A percentile compares a stretch with the other conserved stretches of the same genome.
These are phyloP conservation scores for Trichophyton benhamiae DNA, from an alignment of 2,329 filamentous ascomycete species.

Conservation along the genomic window DNA sequence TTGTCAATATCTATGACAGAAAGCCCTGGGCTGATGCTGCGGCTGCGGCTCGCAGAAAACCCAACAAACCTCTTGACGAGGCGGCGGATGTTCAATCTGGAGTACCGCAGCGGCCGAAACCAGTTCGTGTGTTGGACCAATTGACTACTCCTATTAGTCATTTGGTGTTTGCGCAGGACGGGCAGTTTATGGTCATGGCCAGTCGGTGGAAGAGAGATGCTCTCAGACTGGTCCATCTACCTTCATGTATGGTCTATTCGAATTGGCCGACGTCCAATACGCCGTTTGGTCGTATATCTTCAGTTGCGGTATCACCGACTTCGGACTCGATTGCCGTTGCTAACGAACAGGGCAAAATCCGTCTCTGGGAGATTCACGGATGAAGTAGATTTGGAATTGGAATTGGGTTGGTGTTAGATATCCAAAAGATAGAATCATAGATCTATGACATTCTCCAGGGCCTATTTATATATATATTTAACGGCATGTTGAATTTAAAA, in stretches of 20 bases:
- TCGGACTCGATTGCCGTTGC: constrained; percentile 68
- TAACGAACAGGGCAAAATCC: constrained; percentile 78
- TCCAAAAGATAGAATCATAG: neutral
- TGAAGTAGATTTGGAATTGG: constrained; percentile 26
- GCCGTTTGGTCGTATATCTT: constrained; percentile 69
- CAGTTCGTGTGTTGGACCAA: constrained; percentile 65
- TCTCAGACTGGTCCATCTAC: constrained; percentile 74
- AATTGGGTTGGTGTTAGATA: neutral
- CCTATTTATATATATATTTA: neutral
- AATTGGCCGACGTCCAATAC: constrained; percentile 95
- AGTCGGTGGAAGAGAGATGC: constrained; percentile 83
- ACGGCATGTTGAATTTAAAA: neutral
- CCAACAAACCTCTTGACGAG: constrained; percentile 16
- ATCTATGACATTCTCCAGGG: neutral
- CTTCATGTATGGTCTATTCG: constrained; percentile 82
- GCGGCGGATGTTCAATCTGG: constrained; percentile 26
- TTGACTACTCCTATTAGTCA: constrained; percentile 74
- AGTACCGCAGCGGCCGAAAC: constrained; percentile 57
- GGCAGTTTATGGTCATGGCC: constrained; percentile 76
- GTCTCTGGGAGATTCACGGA: constrained; percentile 75
- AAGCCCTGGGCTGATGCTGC: constrained; percentile 43
- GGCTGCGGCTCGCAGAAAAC: constrained; percentile 18
- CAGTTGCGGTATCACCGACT: constrained; percentile 54
- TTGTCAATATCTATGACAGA: constrained; percentile 90
- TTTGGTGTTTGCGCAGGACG: constrained; percentile 72